Percentiles rank a stretch among this genome's conserved stretches.
phyloP scores from a whole-genome alignment of 805 yeast genomes.

The Geotrichum ghanense region DNA sequence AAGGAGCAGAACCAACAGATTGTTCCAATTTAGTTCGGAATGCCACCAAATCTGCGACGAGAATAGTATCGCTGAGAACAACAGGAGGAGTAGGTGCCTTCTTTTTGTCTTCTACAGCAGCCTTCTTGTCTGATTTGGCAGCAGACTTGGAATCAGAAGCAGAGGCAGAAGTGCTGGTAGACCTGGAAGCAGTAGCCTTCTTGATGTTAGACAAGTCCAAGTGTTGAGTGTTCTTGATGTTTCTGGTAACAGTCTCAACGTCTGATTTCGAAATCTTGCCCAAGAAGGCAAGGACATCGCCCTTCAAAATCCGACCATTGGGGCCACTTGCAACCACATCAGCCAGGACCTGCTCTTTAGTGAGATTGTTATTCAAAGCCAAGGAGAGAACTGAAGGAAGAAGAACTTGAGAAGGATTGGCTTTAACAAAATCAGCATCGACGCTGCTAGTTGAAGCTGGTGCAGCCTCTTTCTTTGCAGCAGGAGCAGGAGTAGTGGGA shows the following conservation, averaged over 20 bases:
- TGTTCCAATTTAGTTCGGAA: constrained; percentile 12
- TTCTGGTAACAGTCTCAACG: constrained; percentile 39
- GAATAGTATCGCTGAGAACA: constrained; percentile 8
- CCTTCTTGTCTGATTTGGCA: constrained; percentile 8
- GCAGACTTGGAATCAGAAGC: constrained; percentile 14
- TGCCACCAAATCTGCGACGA: constrained; percentile 13
- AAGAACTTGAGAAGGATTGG: constrained; percentile 56
- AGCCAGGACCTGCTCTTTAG: constrained; percentile 55
- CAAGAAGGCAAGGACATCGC: constrained; percentile 78
- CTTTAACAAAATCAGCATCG: constrained; percentile 26
- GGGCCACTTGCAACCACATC: constrained; percentile 83
- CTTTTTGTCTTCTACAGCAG: constrained; percentile 4
- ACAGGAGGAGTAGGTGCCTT: constrained; percentile 10
- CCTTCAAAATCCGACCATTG: constrained; percentile 75
- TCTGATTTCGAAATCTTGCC: constrained; percentile 58
- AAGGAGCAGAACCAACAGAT: constrained; percentile 20
- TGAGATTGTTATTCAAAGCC: constrained; percentile 48
- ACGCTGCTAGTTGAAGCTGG: constrained; percentile 16
- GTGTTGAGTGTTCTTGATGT: constrained; percentile 43
- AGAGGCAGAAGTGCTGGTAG: constrained; percentile 12
- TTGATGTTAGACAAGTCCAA: constrained; percentile 64
- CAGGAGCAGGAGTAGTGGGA: constrained; percentile 4
- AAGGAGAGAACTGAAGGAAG: constrained; percentile 71
- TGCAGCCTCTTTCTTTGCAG: constrained; percentile 11
- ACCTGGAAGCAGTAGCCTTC: constrained; percentile 21